These are phyloP conservation scores for Leptographium flavum DNA, from an alignment of 2,329 filamentous ascomycete genomes.

Conservation along the genomic window DNA sequence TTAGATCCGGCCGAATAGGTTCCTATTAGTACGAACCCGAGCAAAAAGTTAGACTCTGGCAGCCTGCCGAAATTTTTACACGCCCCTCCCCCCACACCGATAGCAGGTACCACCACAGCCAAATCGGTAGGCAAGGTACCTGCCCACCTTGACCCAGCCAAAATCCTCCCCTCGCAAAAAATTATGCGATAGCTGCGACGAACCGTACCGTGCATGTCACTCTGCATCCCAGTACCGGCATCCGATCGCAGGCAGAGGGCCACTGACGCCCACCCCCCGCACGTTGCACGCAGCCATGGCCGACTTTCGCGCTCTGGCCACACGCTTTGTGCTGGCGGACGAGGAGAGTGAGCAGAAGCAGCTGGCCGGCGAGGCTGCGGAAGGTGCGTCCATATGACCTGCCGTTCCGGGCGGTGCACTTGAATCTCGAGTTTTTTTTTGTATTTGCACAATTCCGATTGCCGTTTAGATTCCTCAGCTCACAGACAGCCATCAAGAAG, in stretches of 20 bases:
- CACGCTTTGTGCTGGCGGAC: constrained; percentile 14
- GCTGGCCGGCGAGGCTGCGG: constrained; percentile 10
- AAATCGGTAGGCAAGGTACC: not conserved
- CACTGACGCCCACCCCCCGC: too few species aligned
- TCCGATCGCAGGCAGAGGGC: too few species aligned
- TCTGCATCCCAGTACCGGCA: too few species aligned
- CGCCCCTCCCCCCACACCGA: constrained; percentile 5
- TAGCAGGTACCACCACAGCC: not conserved
- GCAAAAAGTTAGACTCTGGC: too few species aligned
- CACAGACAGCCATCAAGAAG: constrained; percentile 9
- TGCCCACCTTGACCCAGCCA: not conserved
- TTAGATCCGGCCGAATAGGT: too few species aligned
- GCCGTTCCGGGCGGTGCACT: too few species aligned
- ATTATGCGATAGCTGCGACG: not conserved
- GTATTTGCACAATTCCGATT: not conserved
- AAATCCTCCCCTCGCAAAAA: not conserved
- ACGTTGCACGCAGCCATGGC: constrained; percentile 8
- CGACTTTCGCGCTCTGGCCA: constrained; percentile 13
- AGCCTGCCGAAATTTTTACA: too few species aligned
- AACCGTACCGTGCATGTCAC: not conserved
- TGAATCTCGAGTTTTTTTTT: too few species aligned
- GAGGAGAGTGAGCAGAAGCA: constrained; percentile 10
- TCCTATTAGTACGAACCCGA: not conserved
- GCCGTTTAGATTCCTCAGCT: not conserved
- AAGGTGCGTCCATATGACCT: constrained; percentile 6